Percentiles rank a stretch among this genome's conserved stretches.
These are phyloP conservation scores for Leccinum solheimii DNA, from an alignment of 1,284 basidiomycete species.

Conservation along the genomic window DNA sequence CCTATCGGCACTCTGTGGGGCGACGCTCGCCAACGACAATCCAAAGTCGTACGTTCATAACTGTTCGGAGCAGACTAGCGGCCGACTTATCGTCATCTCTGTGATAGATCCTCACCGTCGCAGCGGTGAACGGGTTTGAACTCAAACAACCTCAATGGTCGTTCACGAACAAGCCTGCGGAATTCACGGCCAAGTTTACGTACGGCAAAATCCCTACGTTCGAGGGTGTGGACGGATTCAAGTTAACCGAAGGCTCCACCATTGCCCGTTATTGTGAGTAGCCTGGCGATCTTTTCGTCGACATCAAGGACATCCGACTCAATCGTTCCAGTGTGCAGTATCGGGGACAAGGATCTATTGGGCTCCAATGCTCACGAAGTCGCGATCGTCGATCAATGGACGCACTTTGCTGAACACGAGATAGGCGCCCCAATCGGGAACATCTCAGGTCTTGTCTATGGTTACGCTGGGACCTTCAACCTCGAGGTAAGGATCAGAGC, in stretches of 20 bases:
- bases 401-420: conserved; percentile 52
- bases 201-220: conserved; percentile 55
- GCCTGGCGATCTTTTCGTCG: fast-evolving
- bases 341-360: conserved; percentile 51
- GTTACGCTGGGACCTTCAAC: conserved; percentile 8
- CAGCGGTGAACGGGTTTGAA: conserved; percentile 20
- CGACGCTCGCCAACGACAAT: conserved; percentile 22
- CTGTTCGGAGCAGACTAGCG: no score
- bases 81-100: neutral
- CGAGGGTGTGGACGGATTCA: conserved; percentile 51
- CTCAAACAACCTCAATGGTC: conserved; percentile 16
- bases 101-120: conserved; percentile 25
- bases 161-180: conserved; percentile 38
- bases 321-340: conserved; percentile 41
- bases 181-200: conserved; percentile 47
- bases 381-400: conserved; percentile 56
- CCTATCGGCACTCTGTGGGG: conserved; percentile 29
- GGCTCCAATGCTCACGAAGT: conserved; percentile 45
- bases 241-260: conserved; percentile 51
- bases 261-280: conserved; percentile 62
- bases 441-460: conserved; percentile 10
- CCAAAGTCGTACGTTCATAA: conserved; percentile 29
- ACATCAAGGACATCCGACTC: neutral
- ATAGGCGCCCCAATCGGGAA: conserved; percentile 17
- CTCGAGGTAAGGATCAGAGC: conserved; percentile 14